Evolutionary conservation across 495 filamentous ascomycete genomes (phyloP).

Genomic region (Xylaria intraflava): DNA sequence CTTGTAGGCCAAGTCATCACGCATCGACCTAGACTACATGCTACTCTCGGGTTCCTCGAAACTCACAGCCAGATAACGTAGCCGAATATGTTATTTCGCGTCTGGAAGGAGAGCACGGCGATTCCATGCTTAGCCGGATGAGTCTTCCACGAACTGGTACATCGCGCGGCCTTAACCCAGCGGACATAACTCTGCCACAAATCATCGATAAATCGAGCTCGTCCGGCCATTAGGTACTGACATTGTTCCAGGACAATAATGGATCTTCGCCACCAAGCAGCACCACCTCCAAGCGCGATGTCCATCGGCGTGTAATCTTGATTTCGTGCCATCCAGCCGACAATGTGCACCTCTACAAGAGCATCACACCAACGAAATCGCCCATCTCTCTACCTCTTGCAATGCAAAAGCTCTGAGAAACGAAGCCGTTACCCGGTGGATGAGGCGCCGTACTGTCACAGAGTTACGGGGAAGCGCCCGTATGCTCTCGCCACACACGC

Average conservation of each 20-base stretch:
- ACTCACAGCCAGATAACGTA: constrained; percentile 30
- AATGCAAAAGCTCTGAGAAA: no score
- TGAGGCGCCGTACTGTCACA: no score
- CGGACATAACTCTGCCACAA: constrained; percentile 24
- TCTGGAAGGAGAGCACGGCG: constrained; percentile 33
- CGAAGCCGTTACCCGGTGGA: no score
- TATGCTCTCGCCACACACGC: no score
- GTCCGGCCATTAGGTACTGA: constrained; percentile 12
- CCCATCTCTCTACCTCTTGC: no score
- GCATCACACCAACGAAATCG: no score
- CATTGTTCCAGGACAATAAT: not conserved
- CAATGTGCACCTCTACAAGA: no score
- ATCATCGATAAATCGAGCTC: constrained; percentile 30
- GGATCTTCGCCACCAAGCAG: constrained; percentile 27
- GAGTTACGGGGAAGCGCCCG: no score
- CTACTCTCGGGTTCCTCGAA: constrained; percentile 33
- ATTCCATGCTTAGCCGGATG: constrained; percentile 40
- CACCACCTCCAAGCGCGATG: no score
- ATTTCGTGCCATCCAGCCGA: no score
- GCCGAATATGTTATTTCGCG: constrained; percentile 34
- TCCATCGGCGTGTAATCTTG: no score
- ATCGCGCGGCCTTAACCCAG: constrained; percentile 23
- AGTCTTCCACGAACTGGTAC: constrained; percentile 30
- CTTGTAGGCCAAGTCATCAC: constrained; percentile 27
- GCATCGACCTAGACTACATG: constrained; percentile 38